Evolutionary conservation across 768 basidiomycete species (phyloP), one percentile per base, ranked within the genome.

Genomic region (Candolleomyces eurysporus): DNA sequence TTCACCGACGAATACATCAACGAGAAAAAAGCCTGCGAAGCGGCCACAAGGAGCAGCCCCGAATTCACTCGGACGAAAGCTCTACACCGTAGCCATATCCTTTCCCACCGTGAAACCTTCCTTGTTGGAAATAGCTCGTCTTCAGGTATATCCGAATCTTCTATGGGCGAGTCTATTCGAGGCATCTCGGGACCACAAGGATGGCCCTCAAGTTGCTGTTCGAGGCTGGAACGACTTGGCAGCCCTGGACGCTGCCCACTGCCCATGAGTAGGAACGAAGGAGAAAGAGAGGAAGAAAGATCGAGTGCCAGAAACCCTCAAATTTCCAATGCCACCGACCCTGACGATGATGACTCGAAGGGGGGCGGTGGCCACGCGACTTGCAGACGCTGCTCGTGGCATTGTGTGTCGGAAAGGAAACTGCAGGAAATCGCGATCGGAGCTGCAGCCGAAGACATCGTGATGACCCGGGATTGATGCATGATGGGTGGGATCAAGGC

Each of bases 1-100:
- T 70, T 70, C 17, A 68, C 69, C 16, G 65, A 58, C 13, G 64
- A 53, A 60, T 69, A 66, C 64, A 70, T 63, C 42, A 68, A 26
- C 26, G 68, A 59, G 39, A 67, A 54, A 58, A 69, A 70, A 32
- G 60, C 46, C 46, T 69, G 68, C 22, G 69, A 59, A 40, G 54
- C 66, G 16, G 59, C 62, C 10, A 70, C 51, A 22, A 68, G 60
- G 40, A 68, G 46, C 36, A 68, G 51, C 17, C 67, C 67, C 51
- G 66, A 50, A 59, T 68, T 68, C 19, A 17, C 45, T 46, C 14
- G 16, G 10, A 21, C 19, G 16, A 46, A 17, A 6, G 45, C 45
- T 46, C 19, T 9, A 17, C 17, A 17, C 17, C 16, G 16, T 5
- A 21, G 16, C 45, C 45, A 46, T 17, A 46, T 17, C 45, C 45